Evolutionary conservation across 495 filamentous ascomycete species (phyloP).

Genomic region (Collariella sp.): DNA sequence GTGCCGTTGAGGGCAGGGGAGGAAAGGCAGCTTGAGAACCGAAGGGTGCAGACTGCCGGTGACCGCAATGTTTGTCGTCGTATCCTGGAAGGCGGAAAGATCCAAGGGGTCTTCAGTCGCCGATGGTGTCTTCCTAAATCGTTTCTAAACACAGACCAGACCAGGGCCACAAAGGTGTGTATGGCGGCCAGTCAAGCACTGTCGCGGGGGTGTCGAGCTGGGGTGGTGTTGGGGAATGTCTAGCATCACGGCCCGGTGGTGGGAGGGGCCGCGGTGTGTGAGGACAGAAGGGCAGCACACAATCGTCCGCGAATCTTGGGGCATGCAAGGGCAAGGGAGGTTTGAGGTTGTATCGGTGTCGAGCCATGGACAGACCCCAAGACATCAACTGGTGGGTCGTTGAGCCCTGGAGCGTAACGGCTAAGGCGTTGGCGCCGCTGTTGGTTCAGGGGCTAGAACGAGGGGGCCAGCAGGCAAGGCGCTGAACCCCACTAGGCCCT

Average conservation of each 20-base stretch:
- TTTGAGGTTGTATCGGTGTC: constrained; percentile 5
- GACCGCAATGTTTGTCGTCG: background rate
- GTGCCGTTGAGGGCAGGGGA: background rate
- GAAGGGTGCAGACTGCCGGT: background rate
- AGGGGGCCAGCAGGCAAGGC: background rate
- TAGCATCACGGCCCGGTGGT: background rate
- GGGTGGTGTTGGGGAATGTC: background rate
- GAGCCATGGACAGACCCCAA: background rate
- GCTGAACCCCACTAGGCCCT: background rate
- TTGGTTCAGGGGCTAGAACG: too few species aligned
- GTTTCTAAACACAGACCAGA: background rate
- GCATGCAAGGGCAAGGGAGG: constrained; percentile 4
- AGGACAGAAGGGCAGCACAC: constrained; percentile 4
- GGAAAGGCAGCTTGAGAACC: background rate
- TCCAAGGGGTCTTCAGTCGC: background rate
- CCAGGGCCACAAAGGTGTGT: background rate
- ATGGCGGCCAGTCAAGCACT: background rate
- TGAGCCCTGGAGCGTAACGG: too few species aligned
- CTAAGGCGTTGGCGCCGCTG: too few species aligned
- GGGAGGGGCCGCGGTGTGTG: background rate
- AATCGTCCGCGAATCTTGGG: background rate
- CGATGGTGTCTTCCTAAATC: background rate
- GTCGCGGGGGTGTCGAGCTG: background rate
- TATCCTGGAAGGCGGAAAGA: background rate
- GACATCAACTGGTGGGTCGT: background rate